Evolutionary conservation across 129 eudicot genomes (phyloP).

Genomic region (Gnaphalium uliginosum): DNA sequence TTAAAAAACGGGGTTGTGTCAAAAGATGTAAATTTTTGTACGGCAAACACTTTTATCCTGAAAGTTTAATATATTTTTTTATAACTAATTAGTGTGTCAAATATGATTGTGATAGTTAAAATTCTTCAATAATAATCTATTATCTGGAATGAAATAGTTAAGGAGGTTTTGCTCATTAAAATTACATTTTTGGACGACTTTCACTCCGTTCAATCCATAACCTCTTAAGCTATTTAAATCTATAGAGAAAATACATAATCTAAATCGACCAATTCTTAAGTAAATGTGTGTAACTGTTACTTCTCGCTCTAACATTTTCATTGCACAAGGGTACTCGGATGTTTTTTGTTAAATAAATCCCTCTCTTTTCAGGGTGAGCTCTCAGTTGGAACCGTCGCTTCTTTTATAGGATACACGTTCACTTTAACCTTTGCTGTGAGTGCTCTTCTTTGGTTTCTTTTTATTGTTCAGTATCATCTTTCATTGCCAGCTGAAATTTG

Average conservation of each 20-base stretch:
- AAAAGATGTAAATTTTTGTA: background rate
- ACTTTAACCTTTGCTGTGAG: slow-evolving; percentile 96
- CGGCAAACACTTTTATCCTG: background rate
- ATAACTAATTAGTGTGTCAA: background rate
- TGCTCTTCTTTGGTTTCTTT: slow-evolving; percentile 29
- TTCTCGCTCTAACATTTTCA: background rate
- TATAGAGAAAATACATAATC: background rate
- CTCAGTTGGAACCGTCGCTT: slow-evolving; percentile 89
- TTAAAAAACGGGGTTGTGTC: background rate
- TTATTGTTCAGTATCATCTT: slow-evolving; percentile 17
- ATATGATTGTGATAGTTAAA: background rate
- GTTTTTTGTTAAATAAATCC: background rate
- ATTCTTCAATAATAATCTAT: background rate
- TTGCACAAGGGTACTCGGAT: background rate
- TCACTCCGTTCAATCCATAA: background rate
- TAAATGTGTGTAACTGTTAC: background rate
- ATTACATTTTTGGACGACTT: background rate
- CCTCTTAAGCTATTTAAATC: background rate
- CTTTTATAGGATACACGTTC: slow-evolving; percentile 95
- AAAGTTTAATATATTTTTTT: background rate
- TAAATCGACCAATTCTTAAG: background rate
- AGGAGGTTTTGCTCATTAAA: background rate
- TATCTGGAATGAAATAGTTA: background rate
- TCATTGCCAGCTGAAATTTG: slow-evolving; percentile 1
- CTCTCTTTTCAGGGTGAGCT: slow-evolving; percentile 74